phyloP scores from a whole-genome alignment of 2,329 filamentous ascomycete genomes.

The Beauveria rudraprayagi region DNA sequence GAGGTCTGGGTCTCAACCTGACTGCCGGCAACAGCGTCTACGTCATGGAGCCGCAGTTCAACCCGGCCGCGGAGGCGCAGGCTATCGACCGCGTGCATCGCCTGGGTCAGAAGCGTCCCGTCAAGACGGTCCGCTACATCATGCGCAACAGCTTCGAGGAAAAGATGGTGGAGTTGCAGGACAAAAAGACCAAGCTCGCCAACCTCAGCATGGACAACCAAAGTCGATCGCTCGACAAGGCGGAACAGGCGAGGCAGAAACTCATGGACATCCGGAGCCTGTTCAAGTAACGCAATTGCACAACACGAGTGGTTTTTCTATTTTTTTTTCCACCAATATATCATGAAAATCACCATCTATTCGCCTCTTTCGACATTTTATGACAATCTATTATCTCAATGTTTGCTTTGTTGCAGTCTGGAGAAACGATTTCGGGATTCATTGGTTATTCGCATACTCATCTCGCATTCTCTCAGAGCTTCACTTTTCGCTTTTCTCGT shows the following conservation, averaged over 20 bases:
- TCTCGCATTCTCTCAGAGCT: neutral
- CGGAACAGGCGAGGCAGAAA: conserved; percentile 51
- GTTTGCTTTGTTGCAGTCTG: neutral
- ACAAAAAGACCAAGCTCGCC: conserved; percentile 87
- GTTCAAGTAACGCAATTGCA: conserved; percentile 36
- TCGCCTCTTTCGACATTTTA: neutral
- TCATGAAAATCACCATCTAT: neutral
- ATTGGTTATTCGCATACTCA: neutral
- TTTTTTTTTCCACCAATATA: neutral
- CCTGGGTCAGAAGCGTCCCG: conserved; percentile 80
- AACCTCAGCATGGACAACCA: conserved; percentile 72
- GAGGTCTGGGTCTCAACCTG: conserved; percentile 84
- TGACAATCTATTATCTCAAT: neutral
- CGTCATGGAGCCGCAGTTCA: conserved; percentile 98
- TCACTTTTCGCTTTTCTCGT: conserved; percentile 23
- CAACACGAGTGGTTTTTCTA: neutral
- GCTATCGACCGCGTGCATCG: conserved; percentile 90
- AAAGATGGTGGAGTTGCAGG: conserved; percentile 81
- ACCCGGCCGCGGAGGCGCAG: conserved; percentile 89
- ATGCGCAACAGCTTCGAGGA: conserved; percentile 90
- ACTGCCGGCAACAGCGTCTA: conserved; percentile 82
- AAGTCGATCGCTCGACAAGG: conserved; percentile 44
- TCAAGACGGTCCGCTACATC: conserved; percentile 80
- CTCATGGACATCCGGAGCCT: conserved; percentile 51
- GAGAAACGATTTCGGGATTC: neutral